Evolutionary conservation across 2,329 filamentous ascomycete genomes (phyloP).

Genomic region (Xylaria sp.): DNA sequence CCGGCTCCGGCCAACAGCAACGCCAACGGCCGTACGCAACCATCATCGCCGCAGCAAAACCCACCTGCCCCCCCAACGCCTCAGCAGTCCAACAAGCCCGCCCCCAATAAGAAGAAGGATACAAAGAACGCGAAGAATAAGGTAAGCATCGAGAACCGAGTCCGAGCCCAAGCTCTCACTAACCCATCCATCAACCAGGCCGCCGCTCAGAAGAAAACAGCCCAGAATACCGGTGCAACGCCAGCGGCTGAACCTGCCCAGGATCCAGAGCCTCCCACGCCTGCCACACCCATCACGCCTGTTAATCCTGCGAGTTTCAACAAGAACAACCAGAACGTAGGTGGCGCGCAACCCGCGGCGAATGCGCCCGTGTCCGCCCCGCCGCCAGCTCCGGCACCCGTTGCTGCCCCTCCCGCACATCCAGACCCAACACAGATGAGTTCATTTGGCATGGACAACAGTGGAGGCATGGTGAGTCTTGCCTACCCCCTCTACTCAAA

Average conservation of each 20-base stretch:
- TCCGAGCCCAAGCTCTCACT: constrained; percentile 24
- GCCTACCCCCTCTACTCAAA: neutral
- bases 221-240: constrained; percentile 57
- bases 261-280: constrained; percentile 62
- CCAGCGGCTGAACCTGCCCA: constrained; percentile 58
- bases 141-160: constrained; percentile 50
- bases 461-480: constrained; percentile 47
- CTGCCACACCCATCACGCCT: constrained; percentile 67
- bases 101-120: constrained; percentile 74
- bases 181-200: constrained; percentile 46
- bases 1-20: constrained; percentile 48
- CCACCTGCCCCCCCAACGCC: constrained; percentile 76
- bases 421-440: constrained; percentile 53
- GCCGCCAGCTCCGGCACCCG: constrained; percentile 46
- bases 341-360: constrained; percentile 41
- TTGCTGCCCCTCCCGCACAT: constrained; percentile 49
- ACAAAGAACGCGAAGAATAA: constrained; percentile 66
- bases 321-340: constrained; percentile 48
- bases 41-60: constrained; percentile 65
- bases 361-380: constrained; percentile 50
- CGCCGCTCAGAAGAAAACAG: constrained; percentile 66
- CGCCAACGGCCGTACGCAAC: constrained; percentile 56
- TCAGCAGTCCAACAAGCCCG: constrained; percentile 70
- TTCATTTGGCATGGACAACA: constrained; percentile 49
- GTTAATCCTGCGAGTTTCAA: constrained; percentile 55